Base-by-base conservation (phyloP, 306 rosid genomes). In the Calophaca sinica region DNA sequence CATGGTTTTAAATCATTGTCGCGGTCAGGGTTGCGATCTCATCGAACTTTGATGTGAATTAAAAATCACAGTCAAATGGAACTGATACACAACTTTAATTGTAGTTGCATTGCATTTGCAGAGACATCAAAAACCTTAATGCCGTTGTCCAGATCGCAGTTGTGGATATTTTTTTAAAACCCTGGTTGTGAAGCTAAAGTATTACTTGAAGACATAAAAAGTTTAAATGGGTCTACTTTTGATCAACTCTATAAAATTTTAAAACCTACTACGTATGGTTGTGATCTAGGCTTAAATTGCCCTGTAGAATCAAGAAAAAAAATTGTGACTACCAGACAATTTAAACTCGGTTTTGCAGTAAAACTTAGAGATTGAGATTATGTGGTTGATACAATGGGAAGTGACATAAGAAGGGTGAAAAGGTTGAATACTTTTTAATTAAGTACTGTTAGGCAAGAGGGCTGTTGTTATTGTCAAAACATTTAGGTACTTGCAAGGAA, bases 401-500 rank as follows among this genome's bases (percentile, higher is more conserved):
- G 36, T 32, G 76, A 60, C 8, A 46, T 50, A 44, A 42, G 35
- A 65, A 61, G 29, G 11, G 54, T 26, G 46, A 77, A 82, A 72
- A 54, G 39, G 76, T 58, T 31, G 70, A 35, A 46, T 4, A 73
- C 8, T 71, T 63, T 48, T 0, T 48, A 20, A 65, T 65, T 13
- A 42, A 65, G 70, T 49, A 59, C 41, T 2, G 82, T 78, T 82
- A 45, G 83, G 83, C 77, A 61, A 58, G 13, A 72, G 10, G n/a
- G n/a, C n/a, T 49, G 64, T 53, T 72, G 32, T 68, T 44, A 63
- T 64, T 52, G 71, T 78, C 29, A 73, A 74, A 61, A 64, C 74
- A 76, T 76, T 68, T 70, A 81, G 65, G 74, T 58, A 70, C 81
- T 62, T 58, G 72, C 65, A 82, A 36, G 65, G 49, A 58, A 68